Evolutionary conservation across 768 basidiomycete species (phyloP).

Genomic region (Suillus clintonianus): DNA sequence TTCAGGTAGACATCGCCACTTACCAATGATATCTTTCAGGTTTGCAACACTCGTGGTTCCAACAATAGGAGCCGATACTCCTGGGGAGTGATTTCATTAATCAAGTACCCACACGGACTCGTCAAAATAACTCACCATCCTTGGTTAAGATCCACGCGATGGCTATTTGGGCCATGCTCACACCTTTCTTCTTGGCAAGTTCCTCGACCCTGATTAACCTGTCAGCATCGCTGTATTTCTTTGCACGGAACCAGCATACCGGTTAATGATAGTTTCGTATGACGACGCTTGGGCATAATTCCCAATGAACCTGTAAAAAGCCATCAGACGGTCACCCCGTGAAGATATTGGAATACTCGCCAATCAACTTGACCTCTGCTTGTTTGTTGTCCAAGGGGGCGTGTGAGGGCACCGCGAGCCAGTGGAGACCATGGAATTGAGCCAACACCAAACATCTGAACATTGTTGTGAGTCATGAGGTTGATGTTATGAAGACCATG

Average conservation of each 20-base stretch:
- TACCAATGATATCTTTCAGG: constrained; percentile 42
- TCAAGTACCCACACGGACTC: not conserved
- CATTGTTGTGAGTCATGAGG: constrained; percentile 1
- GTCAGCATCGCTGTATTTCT: not conserved
- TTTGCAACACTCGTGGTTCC: constrained; percentile 44
- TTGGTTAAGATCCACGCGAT: constrained; percentile 41
- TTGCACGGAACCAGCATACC: constrained; percentile 14
- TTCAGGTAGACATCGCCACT: constrained; percentile 5
- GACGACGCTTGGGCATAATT: constrained; percentile 25
- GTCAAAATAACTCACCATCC: constrained; percentile 19
- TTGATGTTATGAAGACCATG: not conserved
- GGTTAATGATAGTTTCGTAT: constrained; percentile 28
- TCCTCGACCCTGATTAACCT: constrained; percentile 37
- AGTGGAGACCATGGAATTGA: constrained; percentile 49
- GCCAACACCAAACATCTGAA: constrained; percentile 44
- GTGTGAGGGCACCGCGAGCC: constrained; percentile 36
- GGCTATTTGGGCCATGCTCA: constrained; percentile 46
- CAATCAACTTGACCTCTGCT: constrained; percentile 25
- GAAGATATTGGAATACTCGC: constrained; percentile 6
- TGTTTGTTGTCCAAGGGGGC: constrained; percentile 34
- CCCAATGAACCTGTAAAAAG: constrained; percentile 20
- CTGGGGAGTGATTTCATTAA: constrained; percentile 11
- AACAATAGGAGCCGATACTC: constrained; percentile 45
- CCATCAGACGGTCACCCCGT: constrained; percentile 7
- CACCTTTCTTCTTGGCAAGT: constrained; percentile 36